Evolutionary conservation across 2,329 filamentous ascomycete species (phyloP).

Genomic region (Chaetomiaceae sp.): DNA sequence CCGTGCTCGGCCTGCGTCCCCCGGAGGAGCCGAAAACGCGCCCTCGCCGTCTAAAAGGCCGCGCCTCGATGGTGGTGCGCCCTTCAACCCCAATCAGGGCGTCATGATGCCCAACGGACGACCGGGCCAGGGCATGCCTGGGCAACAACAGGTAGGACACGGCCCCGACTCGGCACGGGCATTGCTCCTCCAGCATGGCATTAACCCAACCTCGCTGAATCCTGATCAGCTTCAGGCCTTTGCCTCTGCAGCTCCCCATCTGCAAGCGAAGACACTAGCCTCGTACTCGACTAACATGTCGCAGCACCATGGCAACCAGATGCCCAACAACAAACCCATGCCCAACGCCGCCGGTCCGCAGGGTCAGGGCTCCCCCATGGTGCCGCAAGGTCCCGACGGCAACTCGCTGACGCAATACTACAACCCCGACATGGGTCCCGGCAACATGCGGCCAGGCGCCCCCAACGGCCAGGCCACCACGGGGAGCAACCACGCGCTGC

Average conservation of each 20-base stretch:
- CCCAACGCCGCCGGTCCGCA: slow-evolving; percentile 65
- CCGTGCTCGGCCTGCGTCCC: slow-evolving; percentile 73
- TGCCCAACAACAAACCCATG: slow-evolving; percentile 75
- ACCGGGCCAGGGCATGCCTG: slow-evolving; percentile 64
- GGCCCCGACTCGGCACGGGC: slow-evolving; percentile 49
- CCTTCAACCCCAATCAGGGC: slow-evolving; percentile 65
- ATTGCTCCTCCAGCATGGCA: slow-evolving; percentile 61
- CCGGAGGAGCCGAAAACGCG: slow-evolving; percentile 76
- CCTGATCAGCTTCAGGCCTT: slow-evolving; percentile 67
- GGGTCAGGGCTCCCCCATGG: slow-evolving; percentile 77
- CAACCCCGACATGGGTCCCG: slow-evolving; percentile 55
- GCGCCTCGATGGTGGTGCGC: slow-evolving; percentile 66
- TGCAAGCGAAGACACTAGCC: slow-evolving; percentile 72
- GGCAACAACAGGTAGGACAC: slow-evolving; percentile 60
- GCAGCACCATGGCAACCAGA: slow-evolving; percentile 73
- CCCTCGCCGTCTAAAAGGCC: slow-evolving; percentile 89
- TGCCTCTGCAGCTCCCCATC: slow-evolving; percentile 47
- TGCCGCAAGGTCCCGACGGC: slow-evolving; percentile 64
- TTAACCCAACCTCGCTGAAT: slow-evolving; percentile 68
- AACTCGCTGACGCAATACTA: slow-evolving; percentile 53
- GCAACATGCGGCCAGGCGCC: slow-evolving; percentile 52
- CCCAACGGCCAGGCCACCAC: slow-evolving; percentile 42
- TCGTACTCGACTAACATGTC: slow-evolving; percentile 80
- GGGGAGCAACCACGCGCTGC: slow-evolving; percentile 70
- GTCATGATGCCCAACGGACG: slow-evolving; percentile 70